These are phyloP conservation scores for Avena eriantha DNA, from an alignment of 176 grass and related monocot genomes.

Conservation along the genomic window DNA sequence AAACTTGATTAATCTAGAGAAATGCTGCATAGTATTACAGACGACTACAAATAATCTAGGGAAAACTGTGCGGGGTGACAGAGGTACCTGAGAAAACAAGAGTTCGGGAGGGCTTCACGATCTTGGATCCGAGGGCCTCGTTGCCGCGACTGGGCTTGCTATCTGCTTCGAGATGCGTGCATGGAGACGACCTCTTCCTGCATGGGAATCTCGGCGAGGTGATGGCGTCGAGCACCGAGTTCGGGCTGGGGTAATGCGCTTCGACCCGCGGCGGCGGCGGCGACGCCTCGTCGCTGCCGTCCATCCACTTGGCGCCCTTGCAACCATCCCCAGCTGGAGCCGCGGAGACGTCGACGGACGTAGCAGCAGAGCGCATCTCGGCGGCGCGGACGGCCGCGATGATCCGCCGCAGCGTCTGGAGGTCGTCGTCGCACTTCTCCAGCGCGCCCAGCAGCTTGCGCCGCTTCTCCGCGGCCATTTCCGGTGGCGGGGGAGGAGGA, in stretches of 20 bases:
- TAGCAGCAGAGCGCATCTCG: slow-evolving; percentile 57
- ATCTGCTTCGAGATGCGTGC: slow-evolving; percentile 46
- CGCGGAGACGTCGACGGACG: slow-evolving; percentile 13
- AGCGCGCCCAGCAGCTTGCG: slow-evolving; percentile 86
- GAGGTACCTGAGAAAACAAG: slow-evolving; percentile 57
- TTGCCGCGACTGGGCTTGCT: slow-evolving; percentile 28
- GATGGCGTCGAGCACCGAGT: slow-evolving; percentile 92
- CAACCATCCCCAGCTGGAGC: neutral
- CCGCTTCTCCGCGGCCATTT: slow-evolving; percentile 69
- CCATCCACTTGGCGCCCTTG: neutral
- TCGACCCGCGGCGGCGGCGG: slow-evolving; percentile 17
- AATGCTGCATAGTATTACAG: neutral
- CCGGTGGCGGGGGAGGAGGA: slow-evolving; percentile 35
- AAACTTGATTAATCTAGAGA: neutral
- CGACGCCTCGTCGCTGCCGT: slow-evolving; percentile 5
- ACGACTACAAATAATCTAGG: neutral
- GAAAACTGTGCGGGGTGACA: no score
- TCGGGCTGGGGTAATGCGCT: slow-evolving; percentile 68
- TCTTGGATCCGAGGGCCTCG: slow-evolving; percentile 55
- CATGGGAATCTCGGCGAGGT: slow-evolving; percentile 79
- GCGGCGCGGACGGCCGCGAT: slow-evolving; percentile 77
- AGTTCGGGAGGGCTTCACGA: slow-evolving; percentile 84
- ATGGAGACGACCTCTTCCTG: slow-evolving; percentile 58
- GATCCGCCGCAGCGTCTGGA: slow-evolving; percentile 79
- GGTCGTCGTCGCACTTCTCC: slow-evolving; percentile 98